A percentile compares a stretch with the other conserved stretches of the same genome.
These are phyloP conservation scores for Penicillium verhagenii DNA, from an alignment of 495 filamentous ascomycete species.

Conservation along the genomic window DNA sequence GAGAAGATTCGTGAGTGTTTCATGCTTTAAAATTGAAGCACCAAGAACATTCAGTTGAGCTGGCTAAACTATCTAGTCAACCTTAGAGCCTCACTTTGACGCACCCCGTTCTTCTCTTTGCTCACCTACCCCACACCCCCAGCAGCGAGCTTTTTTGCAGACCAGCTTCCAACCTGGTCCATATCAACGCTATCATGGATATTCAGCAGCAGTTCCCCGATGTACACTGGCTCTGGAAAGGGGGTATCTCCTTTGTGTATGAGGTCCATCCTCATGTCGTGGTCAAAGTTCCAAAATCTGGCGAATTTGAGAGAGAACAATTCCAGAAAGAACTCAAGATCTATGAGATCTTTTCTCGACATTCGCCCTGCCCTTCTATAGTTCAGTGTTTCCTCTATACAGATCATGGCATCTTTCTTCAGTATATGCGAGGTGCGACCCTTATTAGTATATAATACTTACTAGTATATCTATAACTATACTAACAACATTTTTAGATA, in stretches of 20 bases:
- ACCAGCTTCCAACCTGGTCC: too few species aligned
- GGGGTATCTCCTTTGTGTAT: conserved; percentile 38
- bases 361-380: conserved; percentile 30
- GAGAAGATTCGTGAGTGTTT: too few species aligned
- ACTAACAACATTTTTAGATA: too few species aligned
- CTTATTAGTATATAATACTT: background rate
- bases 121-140: too few species aligned
- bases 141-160: too few species aligned
- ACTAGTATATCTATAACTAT: conserved; percentile 9
- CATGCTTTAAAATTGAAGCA: too few species aligned
- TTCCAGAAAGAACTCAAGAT: conserved; percentile 35
- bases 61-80: too few species aligned
- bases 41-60: too few species aligned
- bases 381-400: conserved; percentile 30
- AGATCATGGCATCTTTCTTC: conserved; percentile 38
- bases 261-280: conserved; percentile 40
- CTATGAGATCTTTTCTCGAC: conserved; percentile 28
- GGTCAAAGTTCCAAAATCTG: conserved; percentile 35
- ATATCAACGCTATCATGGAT: too few species aligned
- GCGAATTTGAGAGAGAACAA: conserved; percentile 34
- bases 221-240: conserved; percentile 32
- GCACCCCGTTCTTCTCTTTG: too few species aligned
- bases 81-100: too few species aligned
- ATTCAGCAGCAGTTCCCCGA: conserved; percentile 23
- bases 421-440: conserved; percentile 36